Percentiles rank a stretch among this genome's conserved stretches.
Conservation (phyloP, 805 yeast species). For the Ogataea henricii region DNA sequence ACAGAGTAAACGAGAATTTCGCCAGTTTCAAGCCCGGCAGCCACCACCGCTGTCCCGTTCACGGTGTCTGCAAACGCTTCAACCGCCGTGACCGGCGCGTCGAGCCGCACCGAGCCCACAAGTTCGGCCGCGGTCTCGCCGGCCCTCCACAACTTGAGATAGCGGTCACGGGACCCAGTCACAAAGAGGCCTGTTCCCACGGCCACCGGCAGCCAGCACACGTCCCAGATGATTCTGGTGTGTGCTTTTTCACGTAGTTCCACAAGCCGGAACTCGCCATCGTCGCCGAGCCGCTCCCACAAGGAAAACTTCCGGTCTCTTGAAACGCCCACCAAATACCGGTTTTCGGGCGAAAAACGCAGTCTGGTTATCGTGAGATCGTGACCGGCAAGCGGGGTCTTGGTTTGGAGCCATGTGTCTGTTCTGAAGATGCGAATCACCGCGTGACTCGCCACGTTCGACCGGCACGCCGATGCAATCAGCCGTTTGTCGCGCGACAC, state of each 20-base stretch:
- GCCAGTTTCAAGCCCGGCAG: slow-evolving; percentile 76
- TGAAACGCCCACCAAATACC: slow-evolving; percentile 71
- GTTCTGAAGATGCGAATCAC: slow-evolving; percentile 76
- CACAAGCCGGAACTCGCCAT: slow-evolving; percentile 30
- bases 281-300: slow-evolving; percentile 53
- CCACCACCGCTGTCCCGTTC: slow-evolving; percentile 42
- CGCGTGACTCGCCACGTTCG: slow-evolving; percentile 83
- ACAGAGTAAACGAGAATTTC: slow-evolving; percentile 48
- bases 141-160: slow-evolving; percentile 65
- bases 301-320: slow-evolving; percentile 86
- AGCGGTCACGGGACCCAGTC: slow-evolving; percentile 87
- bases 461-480: slow-evolving; percentile 89
- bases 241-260: slow-evolving; percentile 69
- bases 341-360: slow-evolving; percentile 69
- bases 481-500: slow-evolving; percentile 60
- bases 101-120: slow-evolving; percentile 45
- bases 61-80: slow-evolving; percentile 44
- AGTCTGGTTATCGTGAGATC: slow-evolving; percentile 82
- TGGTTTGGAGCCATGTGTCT: slow-evolving; percentile 58
- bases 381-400: slow-evolving; percentile 68
- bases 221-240: slow-evolving; percentile 92
- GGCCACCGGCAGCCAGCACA: slow-evolving; percentile 74
- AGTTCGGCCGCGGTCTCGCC: slow-evolving; percentile 33
- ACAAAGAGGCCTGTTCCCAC: slow-evolving; percentile 50
- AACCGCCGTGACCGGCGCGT: slow-evolving; percentile 67